Evolutionary conservation across 1,284 basidiomycete species (phyloP).

Genomic region (Moesziomyces globuligerus): DNA sequence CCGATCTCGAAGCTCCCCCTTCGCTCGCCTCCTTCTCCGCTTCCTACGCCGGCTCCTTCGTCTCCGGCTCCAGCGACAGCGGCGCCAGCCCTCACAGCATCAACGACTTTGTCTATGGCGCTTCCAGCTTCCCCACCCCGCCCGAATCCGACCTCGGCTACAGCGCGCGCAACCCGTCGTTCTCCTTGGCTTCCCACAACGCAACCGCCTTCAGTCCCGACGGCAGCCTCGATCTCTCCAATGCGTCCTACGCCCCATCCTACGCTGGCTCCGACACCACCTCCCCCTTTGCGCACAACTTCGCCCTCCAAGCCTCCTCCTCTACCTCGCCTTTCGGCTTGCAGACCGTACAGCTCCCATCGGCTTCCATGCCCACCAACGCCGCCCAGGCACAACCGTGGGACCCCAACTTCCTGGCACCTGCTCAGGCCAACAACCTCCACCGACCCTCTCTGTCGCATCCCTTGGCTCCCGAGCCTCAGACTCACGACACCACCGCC

Average conservation of each 20-base stretch:
- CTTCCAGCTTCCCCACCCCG: conserved; percentile 43
- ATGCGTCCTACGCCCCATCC: conserved; percentile 18
- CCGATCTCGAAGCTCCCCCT: conserved; percentile 35
- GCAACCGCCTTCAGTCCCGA: conserved; percentile 24
- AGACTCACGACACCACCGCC: neutral
- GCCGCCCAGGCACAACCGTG: conserved; percentile 13
- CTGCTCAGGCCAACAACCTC: conserved; percentile 5
- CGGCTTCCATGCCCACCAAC: conserved; percentile 9
- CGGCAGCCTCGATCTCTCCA: conserved; percentile 18
- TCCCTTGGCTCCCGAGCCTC: neutral
- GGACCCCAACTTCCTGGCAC: conserved; percentile 35
- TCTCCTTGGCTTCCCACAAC: conserved; percentile 23
- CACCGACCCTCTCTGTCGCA: conserved; percentile 7
- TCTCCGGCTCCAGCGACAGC: conserved; percentile 47
- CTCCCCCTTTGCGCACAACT: conserved; percentile 25
- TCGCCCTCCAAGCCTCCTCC: conserved; percentile 20
- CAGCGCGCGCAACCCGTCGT: conserved; percentile 29
- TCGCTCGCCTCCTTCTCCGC: conserved; percentile 39
- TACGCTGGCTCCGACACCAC: conserved; percentile 34
- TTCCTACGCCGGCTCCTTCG: conserved; percentile 39
- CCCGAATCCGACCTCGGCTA: conserved; percentile 35
- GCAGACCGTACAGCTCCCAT: conserved; percentile 20
- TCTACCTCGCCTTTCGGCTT: conserved; percentile 31
- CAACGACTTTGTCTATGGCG: conserved; percentile 55
- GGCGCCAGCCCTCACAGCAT: conserved; percentile 48